These are phyloP conservation scores for Leccinum subrobustum DNA, from an alignment of 1,284 basidiomycete genomes.

Conservation along the genomic window DNA sequence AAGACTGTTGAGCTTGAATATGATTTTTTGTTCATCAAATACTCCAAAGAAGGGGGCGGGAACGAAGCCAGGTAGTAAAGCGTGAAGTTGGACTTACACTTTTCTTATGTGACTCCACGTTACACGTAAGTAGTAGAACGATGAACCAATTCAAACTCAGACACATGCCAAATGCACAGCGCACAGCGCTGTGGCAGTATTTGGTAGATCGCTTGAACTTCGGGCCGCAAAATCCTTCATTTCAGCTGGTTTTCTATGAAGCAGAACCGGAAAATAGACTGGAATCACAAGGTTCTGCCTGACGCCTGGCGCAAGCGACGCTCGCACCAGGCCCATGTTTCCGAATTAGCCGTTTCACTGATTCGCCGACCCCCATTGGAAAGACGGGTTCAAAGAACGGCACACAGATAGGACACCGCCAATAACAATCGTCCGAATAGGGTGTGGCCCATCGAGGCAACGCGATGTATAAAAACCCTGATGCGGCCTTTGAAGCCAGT, in stretches of 20 bases:
- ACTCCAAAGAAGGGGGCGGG: too few relatives aligned
- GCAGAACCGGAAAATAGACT: neutral
- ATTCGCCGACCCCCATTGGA: neutral
- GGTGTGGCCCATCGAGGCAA: neutral
- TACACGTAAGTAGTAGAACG: too few relatives aligned
- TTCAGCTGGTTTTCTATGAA: neutral
- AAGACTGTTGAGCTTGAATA: constrained; percentile 76
- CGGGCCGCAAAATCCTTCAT: neutral
- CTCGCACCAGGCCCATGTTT: neutral
- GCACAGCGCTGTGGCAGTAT: neutral
- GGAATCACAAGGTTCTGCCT: neutral
- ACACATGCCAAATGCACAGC: too few relatives aligned
- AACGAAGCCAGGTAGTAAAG: too few relatives aligned
- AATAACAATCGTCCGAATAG: neutral
- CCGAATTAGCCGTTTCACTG: neutral
- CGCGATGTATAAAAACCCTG: neutral
- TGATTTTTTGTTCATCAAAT: constrained; percentile 59
- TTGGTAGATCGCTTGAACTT: neutral
- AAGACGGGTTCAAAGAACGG: neutral
- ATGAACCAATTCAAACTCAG: too few relatives aligned
- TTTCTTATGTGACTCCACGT: too few relatives aligned
- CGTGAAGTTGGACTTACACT: too few relatives aligned
- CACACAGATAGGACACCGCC: neutral
- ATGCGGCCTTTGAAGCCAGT: neutral
- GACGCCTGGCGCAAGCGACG: neutral